Conservation (phyloP, 2,329 filamentous ascomycete genomes). For the Xylariaceae sp. region DNA sequence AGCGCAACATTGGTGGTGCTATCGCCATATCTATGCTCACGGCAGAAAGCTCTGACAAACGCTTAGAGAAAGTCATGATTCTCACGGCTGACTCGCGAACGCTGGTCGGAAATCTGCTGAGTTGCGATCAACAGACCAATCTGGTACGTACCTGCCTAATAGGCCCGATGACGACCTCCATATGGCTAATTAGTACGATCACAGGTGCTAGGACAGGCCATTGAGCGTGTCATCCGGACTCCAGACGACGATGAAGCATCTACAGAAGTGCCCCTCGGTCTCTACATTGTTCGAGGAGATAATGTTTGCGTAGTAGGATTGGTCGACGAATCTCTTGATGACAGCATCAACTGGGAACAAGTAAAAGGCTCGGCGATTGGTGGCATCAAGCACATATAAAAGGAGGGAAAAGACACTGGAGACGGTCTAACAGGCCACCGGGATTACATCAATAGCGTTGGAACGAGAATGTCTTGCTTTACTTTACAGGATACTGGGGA, state of each 20-base stretch:
- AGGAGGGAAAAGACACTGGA: neutral
- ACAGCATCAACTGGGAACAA: constrained; percentile 89
- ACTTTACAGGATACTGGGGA: neutral
- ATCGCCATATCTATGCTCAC: constrained; percentile 21
- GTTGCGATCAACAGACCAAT: constrained; percentile 91
- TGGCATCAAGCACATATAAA: constrained; percentile 75
- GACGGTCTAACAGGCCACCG: neutral
- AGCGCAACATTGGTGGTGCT: too few species aligned
- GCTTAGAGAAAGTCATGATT: constrained; percentile 84
- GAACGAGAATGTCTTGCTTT: constrained; percentile 18
- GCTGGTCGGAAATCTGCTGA: constrained; percentile 79
- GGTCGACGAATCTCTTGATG: constrained; percentile 87
- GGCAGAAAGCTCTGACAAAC: constrained; percentile 40
- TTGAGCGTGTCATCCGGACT: constrained; percentile 89
- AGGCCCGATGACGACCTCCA: neutral
- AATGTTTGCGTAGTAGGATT: constrained; percentile 91
- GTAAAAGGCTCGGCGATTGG: constrained; percentile 86
- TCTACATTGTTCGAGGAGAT: constrained; percentile 93
- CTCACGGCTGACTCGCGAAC: constrained; percentile 92
- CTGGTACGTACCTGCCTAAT: constrained; percentile 53
- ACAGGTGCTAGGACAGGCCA: constrained; percentile 78
- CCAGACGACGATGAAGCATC: constrained; percentile 83
- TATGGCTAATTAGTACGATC: constrained; percentile 1
- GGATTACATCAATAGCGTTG: constrained; percentile 42
- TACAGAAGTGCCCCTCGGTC: constrained; percentile 78